Percentiles rank a stretch among this genome's conserved stretches.
Conservation (phyloP, 768 basidiomycete genomes). For the Mycena sanguinolenta region DNA sequence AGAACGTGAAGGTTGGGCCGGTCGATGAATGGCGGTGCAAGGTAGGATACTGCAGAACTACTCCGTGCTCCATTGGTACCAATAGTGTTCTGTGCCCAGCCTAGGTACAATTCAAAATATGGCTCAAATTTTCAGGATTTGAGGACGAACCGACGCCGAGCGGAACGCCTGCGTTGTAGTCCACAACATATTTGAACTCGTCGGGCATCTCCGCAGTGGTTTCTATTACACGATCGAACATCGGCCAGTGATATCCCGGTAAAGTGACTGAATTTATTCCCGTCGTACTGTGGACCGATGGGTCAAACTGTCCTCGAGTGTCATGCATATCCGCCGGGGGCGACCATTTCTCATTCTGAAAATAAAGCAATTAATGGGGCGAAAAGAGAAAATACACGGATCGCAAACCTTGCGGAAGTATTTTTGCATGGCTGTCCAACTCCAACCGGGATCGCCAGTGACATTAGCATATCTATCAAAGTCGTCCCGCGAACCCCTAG, state of each 20-base stretch:
- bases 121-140: too few species aligned
- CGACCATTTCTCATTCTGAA: conserved; percentile 53
- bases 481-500: conserved; percentile 49
- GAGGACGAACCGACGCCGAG: conserved; percentile 44
- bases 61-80: conserved; percentile 44
- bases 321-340: conserved; percentile 55
- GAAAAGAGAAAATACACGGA: not conserved
- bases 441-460: conserved; percentile 52
- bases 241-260: conserved; percentile 45
- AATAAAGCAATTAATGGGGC: not conserved
- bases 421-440: conserved; percentile 48
- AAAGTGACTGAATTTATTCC: conserved; percentile 51
- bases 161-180: conserved; percentile 46
- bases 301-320: conserved; percentile 52
- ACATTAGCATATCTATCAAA: conserved; percentile 47
- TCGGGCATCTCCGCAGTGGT: conserved; percentile 46
- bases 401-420: conserved; percentile 46
- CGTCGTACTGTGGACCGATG: conserved; percentile 50
- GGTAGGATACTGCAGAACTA: conserved; percentile 50
- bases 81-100: conserved; percentile 46
- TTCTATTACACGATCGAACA: conserved; percentile 48
- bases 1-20: conserved; percentile 49
- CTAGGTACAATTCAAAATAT: conserved; percentile 28
- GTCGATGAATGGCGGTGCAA: conserved; percentile 38
- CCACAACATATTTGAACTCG: conserved; percentile 46